phyloP scores from a whole-genome alignment of 208 protist species.

The Crithidia mellificae region DNA sequence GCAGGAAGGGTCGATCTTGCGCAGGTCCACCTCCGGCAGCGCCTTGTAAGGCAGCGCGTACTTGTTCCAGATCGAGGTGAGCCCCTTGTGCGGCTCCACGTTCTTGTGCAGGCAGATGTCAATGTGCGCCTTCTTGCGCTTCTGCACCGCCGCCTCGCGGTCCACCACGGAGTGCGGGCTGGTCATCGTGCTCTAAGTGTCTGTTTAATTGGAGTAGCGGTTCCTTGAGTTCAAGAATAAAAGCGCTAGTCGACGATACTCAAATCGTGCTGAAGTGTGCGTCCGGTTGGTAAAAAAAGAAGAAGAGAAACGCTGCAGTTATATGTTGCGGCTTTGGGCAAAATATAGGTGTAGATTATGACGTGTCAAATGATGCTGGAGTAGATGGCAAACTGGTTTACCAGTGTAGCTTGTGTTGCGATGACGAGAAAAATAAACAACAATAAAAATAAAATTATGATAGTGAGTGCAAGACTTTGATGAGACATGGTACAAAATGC shows the following conservation, averaged over 20 bases:
- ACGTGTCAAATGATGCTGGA: slow-evolving; percentile 8
- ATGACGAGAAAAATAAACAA: too few relatives aligned
- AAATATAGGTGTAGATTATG: not conserved
- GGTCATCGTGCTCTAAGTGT: slow-evolving; percentile 7
- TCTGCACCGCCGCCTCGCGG: slow-evolving; percentile 70
- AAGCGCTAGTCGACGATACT: too few relatives aligned
- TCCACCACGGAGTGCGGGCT: slow-evolving; percentile 15
- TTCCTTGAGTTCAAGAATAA: too few relatives aligned
- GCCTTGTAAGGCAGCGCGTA: slow-evolving; percentile 88
- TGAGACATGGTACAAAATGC: too few relatives aligned
- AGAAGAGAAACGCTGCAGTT: too few relatives aligned
- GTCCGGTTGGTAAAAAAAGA: too few relatives aligned
- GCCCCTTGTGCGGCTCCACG: slow-evolving; percentile 81
- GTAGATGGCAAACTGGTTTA: too few relatives aligned
- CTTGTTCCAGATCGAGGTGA: slow-evolving; percentile 69
- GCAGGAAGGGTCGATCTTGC: slow-evolving; percentile 74
- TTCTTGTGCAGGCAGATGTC: slow-evolving; percentile 85
- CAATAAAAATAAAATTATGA: too few relatives aligned
- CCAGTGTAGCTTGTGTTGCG: too few relatives aligned
- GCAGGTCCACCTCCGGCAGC: slow-evolving; percentile 83
- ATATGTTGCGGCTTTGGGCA: not conserved
- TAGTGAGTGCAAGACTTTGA: too few relatives aligned
- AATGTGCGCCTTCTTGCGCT: slow-evolving; percentile 92
- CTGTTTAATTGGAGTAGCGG: too few relatives aligned
- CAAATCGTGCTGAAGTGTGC: too few relatives aligned